These are phyloP conservation scores for Tilletia walkeri DNA, from an alignment of 1,284 basidiomycete species.

Conservation along the genomic window DNA sequence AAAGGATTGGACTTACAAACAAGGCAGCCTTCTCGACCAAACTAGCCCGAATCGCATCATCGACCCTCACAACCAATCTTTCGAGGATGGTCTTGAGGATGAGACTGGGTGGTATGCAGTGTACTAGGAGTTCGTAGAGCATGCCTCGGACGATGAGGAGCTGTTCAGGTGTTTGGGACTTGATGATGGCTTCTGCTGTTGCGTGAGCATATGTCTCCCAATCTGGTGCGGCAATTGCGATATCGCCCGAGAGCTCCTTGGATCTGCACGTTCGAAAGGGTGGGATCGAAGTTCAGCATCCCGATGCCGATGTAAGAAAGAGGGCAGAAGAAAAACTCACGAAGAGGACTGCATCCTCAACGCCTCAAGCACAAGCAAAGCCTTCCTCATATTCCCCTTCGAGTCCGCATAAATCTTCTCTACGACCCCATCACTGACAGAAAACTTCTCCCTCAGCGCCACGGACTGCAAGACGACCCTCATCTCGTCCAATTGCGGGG, in stretches of 20 bases:
- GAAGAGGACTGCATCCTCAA: slow-evolving; percentile 69
- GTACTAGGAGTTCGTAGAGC: slow-evolving; percentile 91
- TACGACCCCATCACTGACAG: slow-evolving; percentile 73
- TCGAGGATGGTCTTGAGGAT: slow-evolving; percentile 63
- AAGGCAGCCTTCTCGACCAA: slow-evolving; percentile 68
- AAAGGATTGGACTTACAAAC: slow-evolving; percentile 66
- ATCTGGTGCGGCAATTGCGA: slow-evolving; percentile 83
- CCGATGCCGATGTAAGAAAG: not conserved
- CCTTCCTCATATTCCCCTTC: slow-evolving; percentile 89
- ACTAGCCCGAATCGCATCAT: slow-evolving; percentile 59
- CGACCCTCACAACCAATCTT: slow-evolving; percentile 73
- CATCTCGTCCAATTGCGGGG: slow-evolving; percentile 82
- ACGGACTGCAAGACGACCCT: slow-evolving; percentile 72
- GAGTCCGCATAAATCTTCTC: slow-evolving; percentile 75
- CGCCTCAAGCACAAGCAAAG: slow-evolving; percentile 88
- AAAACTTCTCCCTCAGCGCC: slow-evolving; percentile 76
- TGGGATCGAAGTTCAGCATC: too few relatives aligned
- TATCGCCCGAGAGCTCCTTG: slow-evolving; percentile 60
- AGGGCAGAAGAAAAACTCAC: not conserved
- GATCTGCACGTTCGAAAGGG: too few relatives aligned
- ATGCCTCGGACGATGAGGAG: slow-evolving; percentile 89
- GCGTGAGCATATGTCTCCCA: slow-evolving; percentile 98
- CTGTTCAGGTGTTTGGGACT: slow-evolving; percentile 84
- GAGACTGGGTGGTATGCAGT: slow-evolving; percentile 89
- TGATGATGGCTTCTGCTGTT: slow-evolving; percentile 88